phyloP scores from a whole-genome alignment of 148 eudicot species.

The Rhododendron williamsianum region DNA sequence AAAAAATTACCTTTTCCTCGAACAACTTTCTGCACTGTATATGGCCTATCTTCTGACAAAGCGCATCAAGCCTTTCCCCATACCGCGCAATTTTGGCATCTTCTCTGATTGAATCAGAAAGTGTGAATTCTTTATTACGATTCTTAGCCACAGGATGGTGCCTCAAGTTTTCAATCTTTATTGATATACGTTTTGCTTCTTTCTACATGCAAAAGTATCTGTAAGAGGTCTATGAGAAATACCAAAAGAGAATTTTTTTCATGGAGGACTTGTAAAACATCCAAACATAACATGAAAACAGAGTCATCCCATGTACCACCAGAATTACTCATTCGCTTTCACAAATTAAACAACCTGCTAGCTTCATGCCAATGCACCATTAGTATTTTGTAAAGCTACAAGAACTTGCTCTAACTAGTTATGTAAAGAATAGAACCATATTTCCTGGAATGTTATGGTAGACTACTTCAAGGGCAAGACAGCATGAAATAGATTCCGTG shows the following conservation, averaged over 20 bases:
- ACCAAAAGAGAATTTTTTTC: constrained; percentile 2
- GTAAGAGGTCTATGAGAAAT: not conserved
- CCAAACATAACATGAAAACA: not conserved
- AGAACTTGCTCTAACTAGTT: not conserved
- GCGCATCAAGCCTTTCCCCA: constrained; percentile 47
- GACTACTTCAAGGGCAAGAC: not conserved
- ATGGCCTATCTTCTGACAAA: constrained; percentile 32
- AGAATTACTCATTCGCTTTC: not conserved
- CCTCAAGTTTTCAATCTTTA: constrained; percentile 45
- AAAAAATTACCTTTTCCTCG: constrained; percentile 48
- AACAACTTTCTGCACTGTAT: constrained; percentile 40
- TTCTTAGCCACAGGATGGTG: constrained; percentile 27
- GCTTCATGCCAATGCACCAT: not conserved
- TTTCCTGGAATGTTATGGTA: not conserved
- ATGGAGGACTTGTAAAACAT: not conserved
- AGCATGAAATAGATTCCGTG: not conserved
- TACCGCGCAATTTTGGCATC: constrained; percentile 40
- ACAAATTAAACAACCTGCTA: not conserved
- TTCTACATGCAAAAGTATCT: constrained; percentile 31
- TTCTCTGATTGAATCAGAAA: constrained; percentile 32
- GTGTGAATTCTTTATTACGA: constrained; percentile 12
- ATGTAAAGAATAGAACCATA: not conserved
- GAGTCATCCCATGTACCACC: not conserved
- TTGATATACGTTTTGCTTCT: constrained; percentile 34
- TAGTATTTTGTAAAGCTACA: not conserved